phyloP scores from a whole-genome alignment of 306 rosid species.

The Glycine tomentella region DNA sequence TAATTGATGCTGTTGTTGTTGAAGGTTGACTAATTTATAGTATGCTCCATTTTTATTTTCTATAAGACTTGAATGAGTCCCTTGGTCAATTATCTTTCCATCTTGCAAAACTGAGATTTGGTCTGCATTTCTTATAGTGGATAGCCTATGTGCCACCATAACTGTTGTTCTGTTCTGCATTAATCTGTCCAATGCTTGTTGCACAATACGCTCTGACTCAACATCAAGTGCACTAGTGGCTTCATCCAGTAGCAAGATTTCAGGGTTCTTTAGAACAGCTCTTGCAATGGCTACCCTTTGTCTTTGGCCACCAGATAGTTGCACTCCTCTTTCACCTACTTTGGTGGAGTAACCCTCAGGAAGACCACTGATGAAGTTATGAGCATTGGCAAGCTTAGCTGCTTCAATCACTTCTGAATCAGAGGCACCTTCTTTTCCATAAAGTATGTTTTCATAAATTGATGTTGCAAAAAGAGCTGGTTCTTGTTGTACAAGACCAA shows the following conservation, averaged over 20 bases:
- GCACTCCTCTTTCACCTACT: slow-evolving; percentile 95
- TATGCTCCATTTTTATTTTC: slow-evolving; percentile 85
- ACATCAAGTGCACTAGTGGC: slow-evolving; percentile 95
- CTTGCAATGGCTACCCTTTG: slow-evolving; percentile 96
- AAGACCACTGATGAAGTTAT: slow-evolving; percentile 78
- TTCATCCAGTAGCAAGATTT: slow-evolving; percentile 81
- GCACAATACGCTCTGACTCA: slow-evolving; percentile 86
- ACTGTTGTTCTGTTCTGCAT: slow-evolving; percentile 88
- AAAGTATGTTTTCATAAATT: slow-evolving; percentile 80
- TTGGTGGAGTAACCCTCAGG: slow-evolving; percentile 97
- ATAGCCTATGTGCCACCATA: slow-evolving; percentile 92
- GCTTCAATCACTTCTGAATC: slow-evolving; percentile 91
- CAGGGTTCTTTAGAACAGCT: slow-evolving; percentile 86
- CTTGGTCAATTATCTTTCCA: slow-evolving; percentile 94
- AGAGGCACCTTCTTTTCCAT: slow-evolving; percentile 88
- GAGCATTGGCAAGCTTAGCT: slow-evolving; percentile 92
- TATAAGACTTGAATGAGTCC: slow-evolving; percentile 74
- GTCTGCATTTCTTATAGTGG: slow-evolving; percentile 89
- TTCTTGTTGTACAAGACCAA: slow-evolving; percentile 95
- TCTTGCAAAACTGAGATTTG: slow-evolving; percentile 88
- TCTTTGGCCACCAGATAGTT: slow-evolving; percentile 90
- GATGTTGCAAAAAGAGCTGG: slow-evolving; percentile 94
- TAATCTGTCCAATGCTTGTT: slow-evolving; percentile 83
- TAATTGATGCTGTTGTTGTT: slow-evolving; percentile 75
- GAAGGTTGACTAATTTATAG: slow-evolving; percentile 85